Evolutionary conservation across 1,284 basidiomycete genomes (phyloP), one percentile per base, ranked within the genome.

Genomic region (Sporisorium reilianum): DNA sequence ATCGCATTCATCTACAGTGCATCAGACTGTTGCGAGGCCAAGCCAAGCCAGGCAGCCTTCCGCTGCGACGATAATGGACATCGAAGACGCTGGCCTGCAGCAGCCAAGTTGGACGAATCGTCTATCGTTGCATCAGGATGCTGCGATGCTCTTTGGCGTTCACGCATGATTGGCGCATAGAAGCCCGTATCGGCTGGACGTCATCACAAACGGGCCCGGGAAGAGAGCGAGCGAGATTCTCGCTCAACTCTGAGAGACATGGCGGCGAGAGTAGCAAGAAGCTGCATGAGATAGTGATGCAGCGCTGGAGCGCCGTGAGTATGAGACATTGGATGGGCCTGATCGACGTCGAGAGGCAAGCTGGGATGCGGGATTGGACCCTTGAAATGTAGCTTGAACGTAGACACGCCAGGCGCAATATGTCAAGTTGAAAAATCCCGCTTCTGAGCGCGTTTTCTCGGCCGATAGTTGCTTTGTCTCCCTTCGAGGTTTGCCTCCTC

Each of bases 251-350:
- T 11, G 36, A 38, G 4, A 38, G 36, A 38, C 16, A 20, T 48
- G n/a, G 36, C 14, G 36, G 16, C 5, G 45, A 28, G n/a, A n/a
- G n/a, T n/a, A n/a, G n/a, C 4, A n/a, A n/a, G 16, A 38, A 16
- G 46, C 28, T 30, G 46, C 25, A 23, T 34, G 0, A 5, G 12
- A 11, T 26, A 32, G 22, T 38, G 23, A 4, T 30, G 48, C 42
- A 48, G 44, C 32, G 1, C 11, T 32, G 42, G 41, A 16, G 18
- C 23, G 34, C n/a, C 30, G 18, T 38, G 16, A 45, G 45, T 32
- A 53, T 45, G 49, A 46, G 34, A 38, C 61, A 52, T 46, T 52
- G 55, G 54, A 64, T 64, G 55, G 49, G 48, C 22, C 16, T 20
- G 16, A 10, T 56, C 18, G 23, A 30, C 25, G 18, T 40, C 14